A percentile compares a stretch with the other conserved stretches of the same genome.
phyloP scores from a whole-genome alignment of 352 stramenopile genomes.

The Globisporangium barbulae region DNA sequence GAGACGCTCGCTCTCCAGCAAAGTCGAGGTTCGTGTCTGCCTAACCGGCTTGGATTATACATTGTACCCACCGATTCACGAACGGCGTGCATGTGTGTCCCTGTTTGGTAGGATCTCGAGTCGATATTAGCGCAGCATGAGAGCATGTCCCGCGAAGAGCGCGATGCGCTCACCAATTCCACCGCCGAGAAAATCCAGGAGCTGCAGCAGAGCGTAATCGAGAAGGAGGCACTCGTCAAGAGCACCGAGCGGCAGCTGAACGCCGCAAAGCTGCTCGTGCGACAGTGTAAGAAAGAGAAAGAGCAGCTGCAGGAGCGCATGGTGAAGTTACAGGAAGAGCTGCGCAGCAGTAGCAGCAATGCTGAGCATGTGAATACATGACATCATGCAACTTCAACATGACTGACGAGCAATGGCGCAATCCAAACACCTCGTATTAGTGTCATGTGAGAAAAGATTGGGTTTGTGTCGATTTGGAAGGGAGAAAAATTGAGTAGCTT shows the following conservation, averaged over 20 bases:
- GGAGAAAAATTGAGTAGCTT: no score
- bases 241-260: constrained; percentile 61
- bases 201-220: constrained; percentile 34
- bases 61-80: neutral
- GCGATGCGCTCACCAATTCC: constrained; percentile 22
- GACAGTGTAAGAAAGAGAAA: constrained; percentile 73
- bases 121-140: constrained; percentile 32
- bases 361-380: neutral
- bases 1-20: constrained; percentile 10
- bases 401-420: neutral
- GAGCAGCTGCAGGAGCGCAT: constrained; percentile 44
- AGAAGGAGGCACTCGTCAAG: constrained; percentile 46
- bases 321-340: constrained; percentile 32
- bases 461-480: neutral
- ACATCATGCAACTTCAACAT: constrained; percentile 6
- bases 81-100: neutral
- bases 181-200: constrained; percentile 30
- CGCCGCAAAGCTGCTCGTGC: constrained; percentile 59
- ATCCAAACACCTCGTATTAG: neutral
- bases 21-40: constrained; percentile 19
- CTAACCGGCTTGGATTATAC: neutral
- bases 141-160: constrained; percentile 34
- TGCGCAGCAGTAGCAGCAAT: neutral
- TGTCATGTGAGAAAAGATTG: neutral
- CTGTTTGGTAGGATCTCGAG: constrained; percentile 36